These are phyloP conservation scores for Kockiozyma suomiensis DNA, from an alignment of 805 yeast species.

Conservation along the genomic window DNA sequence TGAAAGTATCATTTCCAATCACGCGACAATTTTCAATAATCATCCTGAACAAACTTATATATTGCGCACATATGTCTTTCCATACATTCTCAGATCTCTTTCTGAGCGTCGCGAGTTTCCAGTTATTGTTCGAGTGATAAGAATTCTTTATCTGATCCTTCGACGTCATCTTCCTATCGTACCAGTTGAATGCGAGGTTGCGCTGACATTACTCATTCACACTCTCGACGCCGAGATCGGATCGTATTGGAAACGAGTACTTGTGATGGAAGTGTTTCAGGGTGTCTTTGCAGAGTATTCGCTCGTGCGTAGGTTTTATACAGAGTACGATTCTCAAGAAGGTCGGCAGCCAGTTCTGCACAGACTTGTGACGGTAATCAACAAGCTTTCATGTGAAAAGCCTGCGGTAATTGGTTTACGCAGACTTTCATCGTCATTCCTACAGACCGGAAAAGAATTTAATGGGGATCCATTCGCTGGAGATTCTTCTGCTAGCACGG, in stretches of 20 bases:
- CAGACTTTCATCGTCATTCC: slow-evolving; percentile 16
- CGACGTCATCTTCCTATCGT: slow-evolving; percentile 62
- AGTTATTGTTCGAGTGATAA: slow-evolving; percentile 69
- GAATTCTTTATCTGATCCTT: slow-evolving; percentile 67
- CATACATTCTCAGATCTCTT: slow-evolving; percentile 69
- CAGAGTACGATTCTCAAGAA: slow-evolving; percentile 60
- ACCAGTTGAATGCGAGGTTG: slow-evolving; percentile 78
- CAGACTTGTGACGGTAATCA: slow-evolving; percentile 54
- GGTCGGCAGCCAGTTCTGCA: slow-evolving; percentile 63
- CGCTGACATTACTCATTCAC: slow-evolving; percentile 73
- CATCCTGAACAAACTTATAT: slow-evolving; percentile 69
- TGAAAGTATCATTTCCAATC: slow-evolving; percentile 74
- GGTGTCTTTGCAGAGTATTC: slow-evolving; percentile 60
- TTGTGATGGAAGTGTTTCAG: slow-evolving; percentile 73
- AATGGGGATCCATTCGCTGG: not conserved
- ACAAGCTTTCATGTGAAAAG: slow-evolving; percentile 44
- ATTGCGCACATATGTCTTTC: slow-evolving; percentile 69
- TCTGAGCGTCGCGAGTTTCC: slow-evolving; percentile 65
- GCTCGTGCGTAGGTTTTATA: slow-evolving; percentile 55
- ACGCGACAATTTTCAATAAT: slow-evolving; percentile 54
- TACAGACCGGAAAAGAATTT: slow-evolving; percentile 6
- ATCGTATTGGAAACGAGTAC: slow-evolving; percentile 71
- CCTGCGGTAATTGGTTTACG: slow-evolving; percentile 41
- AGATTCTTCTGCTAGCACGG: slow-evolving; percentile 11
- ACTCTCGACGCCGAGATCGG: slow-evolving; percentile 61